These are phyloP conservation scores for Podaxis sp. DNA, from an alignment of 768 basidiomycete species.

Conservation along the genomic window DNA sequence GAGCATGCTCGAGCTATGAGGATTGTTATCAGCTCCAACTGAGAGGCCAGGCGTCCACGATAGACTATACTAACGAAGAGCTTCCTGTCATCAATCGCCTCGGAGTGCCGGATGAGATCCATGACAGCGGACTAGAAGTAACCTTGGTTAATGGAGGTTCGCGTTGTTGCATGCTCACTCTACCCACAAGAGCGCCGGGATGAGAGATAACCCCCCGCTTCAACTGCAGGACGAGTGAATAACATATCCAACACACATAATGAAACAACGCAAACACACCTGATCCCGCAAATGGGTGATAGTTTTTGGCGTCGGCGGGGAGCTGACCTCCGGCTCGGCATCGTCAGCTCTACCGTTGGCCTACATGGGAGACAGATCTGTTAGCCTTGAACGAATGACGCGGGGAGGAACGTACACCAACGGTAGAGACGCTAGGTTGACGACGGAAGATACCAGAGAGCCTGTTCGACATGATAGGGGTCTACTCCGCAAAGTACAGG, in stretches of 20 bases:
- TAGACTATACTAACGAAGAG: conserved; percentile 53
- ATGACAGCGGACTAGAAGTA: conserved; percentile 52
- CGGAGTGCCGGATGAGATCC: conserved; percentile 59
- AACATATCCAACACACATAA: neutral
- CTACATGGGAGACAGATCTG: neutral
- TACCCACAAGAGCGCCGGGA: conserved; percentile 43
- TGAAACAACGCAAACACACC: conserved; percentile 25
- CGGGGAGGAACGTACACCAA: neutral
- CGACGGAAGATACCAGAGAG: conserved; percentile 15
- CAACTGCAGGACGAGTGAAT: conserved; percentile 30
- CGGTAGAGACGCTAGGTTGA: conserved; percentile 10
- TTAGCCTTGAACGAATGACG: neutral
- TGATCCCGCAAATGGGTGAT: conserved; percentile 44
- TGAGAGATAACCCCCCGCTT: conserved; percentile 39
- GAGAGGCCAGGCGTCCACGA: neutral
- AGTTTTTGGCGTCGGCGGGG: conserved; percentile 27
- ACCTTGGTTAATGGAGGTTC: neutral
- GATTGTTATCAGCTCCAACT: neutral
- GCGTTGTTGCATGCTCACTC: neutral
- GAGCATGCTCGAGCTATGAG: conserved; percentile 66
- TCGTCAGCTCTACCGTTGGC: conserved; percentile 19
- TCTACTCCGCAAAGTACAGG: neutral
- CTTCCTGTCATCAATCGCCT: conserved; percentile 75
- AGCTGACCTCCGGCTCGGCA: conserved; percentile 8
- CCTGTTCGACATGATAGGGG: conserved; percentile 13